These are phyloP conservation scores for Coniochaeta hoffmannii DNA, from an alignment of 2,329 filamentous ascomycete genomes.

Conservation along the genomic window DNA sequence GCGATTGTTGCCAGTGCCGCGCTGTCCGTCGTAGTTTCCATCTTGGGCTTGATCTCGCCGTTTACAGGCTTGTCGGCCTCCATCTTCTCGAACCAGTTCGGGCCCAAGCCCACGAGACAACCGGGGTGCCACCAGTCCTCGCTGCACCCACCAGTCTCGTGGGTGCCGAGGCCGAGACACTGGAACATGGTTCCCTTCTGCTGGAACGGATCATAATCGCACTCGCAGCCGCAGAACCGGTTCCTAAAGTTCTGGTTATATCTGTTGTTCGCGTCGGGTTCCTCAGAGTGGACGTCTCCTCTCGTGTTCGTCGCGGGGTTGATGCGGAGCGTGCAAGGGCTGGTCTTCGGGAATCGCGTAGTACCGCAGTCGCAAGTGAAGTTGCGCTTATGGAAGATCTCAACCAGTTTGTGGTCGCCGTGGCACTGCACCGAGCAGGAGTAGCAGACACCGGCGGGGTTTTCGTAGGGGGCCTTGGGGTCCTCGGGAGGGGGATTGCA, in stretches of 20 bases:
- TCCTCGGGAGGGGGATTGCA: constrained; percentile 75
- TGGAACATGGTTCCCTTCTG: constrained; percentile 99
- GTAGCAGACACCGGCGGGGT: constrained; percentile 83
- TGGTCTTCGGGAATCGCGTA: constrained; percentile 61
- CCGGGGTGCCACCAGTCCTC: constrained; percentile 98
- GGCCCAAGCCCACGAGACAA: constrained; percentile 74
- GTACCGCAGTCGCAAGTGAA: constrained; percentile 97
- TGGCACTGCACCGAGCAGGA: constrained; percentile 96
- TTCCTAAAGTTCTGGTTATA: constrained; percentile 98
- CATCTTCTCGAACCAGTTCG: constrained; percentile 57
- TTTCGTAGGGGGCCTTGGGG: constrained; percentile 50
- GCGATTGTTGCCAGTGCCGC: constrained; percentile 38
- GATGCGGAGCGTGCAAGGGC: constrained; percentile 68
- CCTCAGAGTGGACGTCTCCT: constrained; percentile 69
- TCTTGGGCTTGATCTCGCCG: constrained; percentile 4
- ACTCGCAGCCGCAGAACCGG: constrained; percentile 80
- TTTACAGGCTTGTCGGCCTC: constrained; percentile 14
- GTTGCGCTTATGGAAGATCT: constrained; percentile 91
- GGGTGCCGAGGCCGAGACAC: constrained; percentile 75
- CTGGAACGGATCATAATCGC: constrained; percentile 79
- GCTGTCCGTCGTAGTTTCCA: constrained; percentile 4
- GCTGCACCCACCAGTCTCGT: constrained; percentile 80
- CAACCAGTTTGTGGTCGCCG: constrained; percentile 87
- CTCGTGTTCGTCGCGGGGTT: constrained; percentile 68
- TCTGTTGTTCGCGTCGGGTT: constrained; percentile 64